Conservation (phyloP, 306 rosid species). For the Oxytropis ochrocephala region DNA sequence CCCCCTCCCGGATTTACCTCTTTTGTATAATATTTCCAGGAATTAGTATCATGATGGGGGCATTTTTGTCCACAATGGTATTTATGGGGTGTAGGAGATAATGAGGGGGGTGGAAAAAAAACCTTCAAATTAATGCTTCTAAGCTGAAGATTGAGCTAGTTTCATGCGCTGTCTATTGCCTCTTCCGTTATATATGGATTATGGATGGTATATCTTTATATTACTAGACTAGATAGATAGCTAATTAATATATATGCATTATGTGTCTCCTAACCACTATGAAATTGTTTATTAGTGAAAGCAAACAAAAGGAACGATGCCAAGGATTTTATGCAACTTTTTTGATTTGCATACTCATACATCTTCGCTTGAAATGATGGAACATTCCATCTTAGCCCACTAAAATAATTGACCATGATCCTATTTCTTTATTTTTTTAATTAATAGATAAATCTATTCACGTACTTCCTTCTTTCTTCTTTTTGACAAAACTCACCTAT, state of each 20-base stretch:
- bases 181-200: background rate
- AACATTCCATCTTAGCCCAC: constrained; percentile 20
- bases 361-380: constrained; percentile 29
- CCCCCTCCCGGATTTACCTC: too few species aligned
- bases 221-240: background rate
- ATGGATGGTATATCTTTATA: background rate
- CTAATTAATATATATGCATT: background rate
- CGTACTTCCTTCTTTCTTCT: background rate
- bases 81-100: too few species aligned
- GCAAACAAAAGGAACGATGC: constrained; percentile 19
- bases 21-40: too few species aligned
- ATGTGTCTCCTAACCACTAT: constrained; percentile 24
- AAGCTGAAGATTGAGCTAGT: background rate
- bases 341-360: constrained; percentile 26
- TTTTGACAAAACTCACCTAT: too few species aligned
- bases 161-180: constrained; percentile 9
- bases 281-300: constrained; percentile 17
- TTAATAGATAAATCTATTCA: background rate
- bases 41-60: too few species aligned
- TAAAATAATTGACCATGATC: constrained; percentile 24
- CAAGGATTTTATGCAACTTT: constrained; percentile 34
- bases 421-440: background rate
- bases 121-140: too few species aligned
- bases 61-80: too few species aligned
- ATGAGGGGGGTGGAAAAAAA: too few species aligned